A percentile compares a stretch with the other conserved stretches of the same genome.
phyloP scores from a whole-genome alignment of 2,329 filamentous ascomycete genomes.

The Aspergillus latus region DNA sequence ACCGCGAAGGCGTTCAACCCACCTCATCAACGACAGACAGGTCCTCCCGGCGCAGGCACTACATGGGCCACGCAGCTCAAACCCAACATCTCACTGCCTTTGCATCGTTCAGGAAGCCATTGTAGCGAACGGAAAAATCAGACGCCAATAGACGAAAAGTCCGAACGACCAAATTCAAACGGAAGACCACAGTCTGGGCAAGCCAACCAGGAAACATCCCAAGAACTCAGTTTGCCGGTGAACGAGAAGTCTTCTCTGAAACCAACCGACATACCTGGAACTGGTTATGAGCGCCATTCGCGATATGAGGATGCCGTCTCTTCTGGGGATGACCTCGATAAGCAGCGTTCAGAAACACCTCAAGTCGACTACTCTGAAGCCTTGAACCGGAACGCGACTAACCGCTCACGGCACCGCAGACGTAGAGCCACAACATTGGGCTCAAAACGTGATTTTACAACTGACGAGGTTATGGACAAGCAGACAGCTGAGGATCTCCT shows the following conservation, averaged over 20 bases:
- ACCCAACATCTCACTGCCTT: conserved; percentile 24
- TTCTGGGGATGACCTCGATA: conserved; percentile 33
- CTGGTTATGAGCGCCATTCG: conserved; percentile 26
- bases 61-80: conserved; percentile 26
- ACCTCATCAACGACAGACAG: conserved; percentile 43
- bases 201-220: conserved; percentile 32
- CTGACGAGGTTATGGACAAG: conserved; percentile 73
- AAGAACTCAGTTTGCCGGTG: conserved; percentile 33
- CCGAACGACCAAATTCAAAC: conserved; percentile 35
- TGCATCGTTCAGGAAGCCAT: conserved; percentile 32
- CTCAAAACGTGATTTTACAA: conserved; percentile 51
- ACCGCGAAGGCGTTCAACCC: conserved; percentile 50
- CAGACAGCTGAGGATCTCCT: conserved; percentile 80
- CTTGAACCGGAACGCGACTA: conserved; percentile 39
- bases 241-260: conserved; percentile 48
- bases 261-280: conserved; percentile 27
- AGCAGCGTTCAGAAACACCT: conserved; percentile 30
- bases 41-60: conserved; percentile 38
- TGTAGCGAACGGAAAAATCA: conserved; percentile 31
- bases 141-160: conserved; percentile 35
- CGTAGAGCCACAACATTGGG: conserved; percentile 48
- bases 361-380: conserved; percentile 43
- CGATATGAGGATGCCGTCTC: conserved; percentile 27
- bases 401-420: conserved; percentile 39
- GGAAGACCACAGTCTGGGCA: conserved; percentile 35